Conservation (phyloP, 768 basidiomycete species). For the Mrakia gelida region DNA sequence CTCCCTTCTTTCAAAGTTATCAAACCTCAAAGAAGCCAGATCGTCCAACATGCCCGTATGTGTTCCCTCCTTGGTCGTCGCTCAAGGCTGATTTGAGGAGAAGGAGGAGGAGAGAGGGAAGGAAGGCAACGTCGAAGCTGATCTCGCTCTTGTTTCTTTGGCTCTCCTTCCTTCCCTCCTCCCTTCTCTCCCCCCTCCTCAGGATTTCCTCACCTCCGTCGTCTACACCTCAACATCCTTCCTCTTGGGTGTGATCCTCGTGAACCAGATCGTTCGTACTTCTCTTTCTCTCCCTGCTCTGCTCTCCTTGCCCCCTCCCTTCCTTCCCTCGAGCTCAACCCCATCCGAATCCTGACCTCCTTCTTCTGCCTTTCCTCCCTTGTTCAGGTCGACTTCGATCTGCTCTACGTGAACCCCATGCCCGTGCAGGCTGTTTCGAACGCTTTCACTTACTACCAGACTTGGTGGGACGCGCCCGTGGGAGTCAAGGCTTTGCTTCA, state of each 20-base stretch:
- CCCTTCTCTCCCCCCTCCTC: not conserved
- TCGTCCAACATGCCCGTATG: not conserved
- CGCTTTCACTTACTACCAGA: slow-evolving; percentile 83
- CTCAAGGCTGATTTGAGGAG: not conserved
- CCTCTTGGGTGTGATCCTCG: slow-evolving; percentile 65
- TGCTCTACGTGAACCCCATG: slow-evolving; percentile 63
- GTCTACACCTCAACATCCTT: slow-evolving; percentile 82
- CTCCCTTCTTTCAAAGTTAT: not conserved
- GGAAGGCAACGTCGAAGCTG: not conserved
- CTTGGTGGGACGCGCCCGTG: slow-evolving; percentile 86
- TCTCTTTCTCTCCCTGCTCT: not conserved
- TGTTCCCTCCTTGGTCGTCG: not conserved
- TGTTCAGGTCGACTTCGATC: slow-evolving; percentile 75
- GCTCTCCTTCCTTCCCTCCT: not conserved
- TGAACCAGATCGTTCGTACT: slow-evolving; percentile 39
- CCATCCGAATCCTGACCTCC: slow-evolving; percentile 20
- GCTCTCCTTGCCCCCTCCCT: slow-evolving; percentile 18
- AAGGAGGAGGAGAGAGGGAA: not conserved
- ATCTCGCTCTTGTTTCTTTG: not conserved
- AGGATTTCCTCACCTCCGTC: slow-evolving; percentile 84
- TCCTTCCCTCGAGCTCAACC: not conserved
- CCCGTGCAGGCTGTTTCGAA: slow-evolving; percentile 65
- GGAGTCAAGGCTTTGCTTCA: slow-evolving; percentile 93
- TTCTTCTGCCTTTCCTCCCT: slow-evolving; percentile 62
- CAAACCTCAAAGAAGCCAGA: no score